phyloP scores from a whole-genome alignment of 176 grass and related monocot genomes.

The Tillandsia fasciculata region DNA sequence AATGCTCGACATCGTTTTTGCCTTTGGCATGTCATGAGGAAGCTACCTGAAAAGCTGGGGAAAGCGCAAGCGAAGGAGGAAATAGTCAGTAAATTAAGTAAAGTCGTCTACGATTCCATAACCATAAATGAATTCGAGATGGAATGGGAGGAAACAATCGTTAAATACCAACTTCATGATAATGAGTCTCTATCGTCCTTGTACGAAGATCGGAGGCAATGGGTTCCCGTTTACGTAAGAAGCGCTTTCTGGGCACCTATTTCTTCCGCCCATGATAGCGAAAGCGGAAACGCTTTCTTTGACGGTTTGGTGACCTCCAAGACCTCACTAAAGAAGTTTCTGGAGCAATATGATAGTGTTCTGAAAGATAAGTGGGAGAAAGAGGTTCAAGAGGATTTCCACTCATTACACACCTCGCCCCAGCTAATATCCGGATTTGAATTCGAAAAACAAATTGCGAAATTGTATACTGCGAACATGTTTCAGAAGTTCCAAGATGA shows the following conservation, averaged over 20 bases:
- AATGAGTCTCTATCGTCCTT: conserved; percentile 3
- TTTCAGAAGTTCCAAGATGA: conserved; percentile 7
- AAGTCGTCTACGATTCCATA: not conserved
- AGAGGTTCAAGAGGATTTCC: conserved; percentile 4
- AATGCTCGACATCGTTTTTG: conserved; percentile 7
- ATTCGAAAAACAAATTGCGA: conserved; percentile 11
- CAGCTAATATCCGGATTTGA: conserved; percentile 7
- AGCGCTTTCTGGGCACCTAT: not conserved
- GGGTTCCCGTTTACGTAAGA: conserved; percentile 6
- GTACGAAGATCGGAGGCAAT: conserved; percentile 6
- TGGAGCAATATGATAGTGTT: conserved; percentile 4
- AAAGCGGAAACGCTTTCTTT: not conserved
- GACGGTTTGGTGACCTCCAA: not conserved
- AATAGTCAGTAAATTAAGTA: conserved; percentile 6
- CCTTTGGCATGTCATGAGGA: conserved; percentile 5
- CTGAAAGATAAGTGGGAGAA: not conserved
- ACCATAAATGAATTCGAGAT: conserved; percentile 6
- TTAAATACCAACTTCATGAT: conserved; percentile 4
- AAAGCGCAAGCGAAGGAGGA: not conserved
- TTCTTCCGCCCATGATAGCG: not conserved
- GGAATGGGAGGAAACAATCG: not conserved
- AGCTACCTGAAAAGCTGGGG: conserved; percentile 2
- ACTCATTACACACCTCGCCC: not conserved
- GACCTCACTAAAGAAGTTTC: conserved; percentile 2
- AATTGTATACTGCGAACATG: conserved; percentile 2